phyloP scores from a whole-genome alignment of 2,329 filamentous ascomycete genomes.

The Cytospora piceae region DNA sequence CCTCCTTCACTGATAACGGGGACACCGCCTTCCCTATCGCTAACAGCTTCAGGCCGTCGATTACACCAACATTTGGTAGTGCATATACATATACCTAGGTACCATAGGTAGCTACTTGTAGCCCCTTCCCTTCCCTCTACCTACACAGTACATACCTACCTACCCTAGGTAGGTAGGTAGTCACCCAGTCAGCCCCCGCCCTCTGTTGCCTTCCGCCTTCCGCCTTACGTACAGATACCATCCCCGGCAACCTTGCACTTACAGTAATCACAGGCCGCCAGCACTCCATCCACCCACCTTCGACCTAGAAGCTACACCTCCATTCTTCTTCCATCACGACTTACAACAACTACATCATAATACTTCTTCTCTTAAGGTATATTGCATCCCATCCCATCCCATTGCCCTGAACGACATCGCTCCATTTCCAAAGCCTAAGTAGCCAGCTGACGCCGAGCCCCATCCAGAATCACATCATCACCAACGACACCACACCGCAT shows the following conservation, averaged over 20 bases:
- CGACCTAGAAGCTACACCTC: conserved; percentile 19
- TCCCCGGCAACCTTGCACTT: conserved; percentile 17
- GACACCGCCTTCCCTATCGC: neutral
- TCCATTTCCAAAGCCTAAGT: neutral
- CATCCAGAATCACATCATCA: neutral
- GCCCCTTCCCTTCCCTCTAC: neutral
- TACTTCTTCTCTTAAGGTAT: conserved; percentile 14
- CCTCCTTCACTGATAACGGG: neutral
- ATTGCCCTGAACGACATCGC: neutral
- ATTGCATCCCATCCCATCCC: neutral
- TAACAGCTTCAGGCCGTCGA: neutral
- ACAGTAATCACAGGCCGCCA: conserved; percentile 18
- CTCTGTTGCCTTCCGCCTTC: conserved; percentile 5
- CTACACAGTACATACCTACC: too few relatives aligned
- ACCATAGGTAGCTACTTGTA: too few relatives aligned
- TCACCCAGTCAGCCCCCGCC: conserved; percentile 15
- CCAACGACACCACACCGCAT: conserved; percentile 27
- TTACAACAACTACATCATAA: conserved; percentile 21
- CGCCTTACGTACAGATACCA: conserved; percentile 8
- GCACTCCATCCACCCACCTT: conserved; percentile 13
- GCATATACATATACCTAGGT: too few relatives aligned
- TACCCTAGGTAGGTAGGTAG: too few relatives aligned
- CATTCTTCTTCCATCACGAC: conserved; percentile 16
- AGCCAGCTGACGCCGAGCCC: neutral
- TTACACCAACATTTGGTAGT: neutral